Evolutionary conservation across 148 eudicot genomes (phyloP).

Genomic region (Silene latifolia): DNA sequence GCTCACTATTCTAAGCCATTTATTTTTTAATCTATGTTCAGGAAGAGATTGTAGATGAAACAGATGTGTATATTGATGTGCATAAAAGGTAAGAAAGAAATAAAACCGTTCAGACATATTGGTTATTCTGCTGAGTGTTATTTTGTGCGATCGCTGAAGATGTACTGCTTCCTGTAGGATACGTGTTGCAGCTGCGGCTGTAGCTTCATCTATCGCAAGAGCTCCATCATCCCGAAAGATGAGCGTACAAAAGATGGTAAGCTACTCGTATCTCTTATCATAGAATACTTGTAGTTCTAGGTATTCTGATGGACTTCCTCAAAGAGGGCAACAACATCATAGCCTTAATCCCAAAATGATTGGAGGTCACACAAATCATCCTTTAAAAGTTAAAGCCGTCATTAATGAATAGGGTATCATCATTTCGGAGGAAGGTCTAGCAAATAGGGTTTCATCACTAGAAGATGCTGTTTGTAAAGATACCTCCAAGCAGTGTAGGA

Average conservation of each 20-base stretch:
- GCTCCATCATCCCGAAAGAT: conserved; percentile 61
- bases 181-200: conserved; percentile 80
- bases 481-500: background rate
- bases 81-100: conserved; percentile 60
- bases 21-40: conserved; percentile 30
- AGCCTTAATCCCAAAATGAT: background rate
- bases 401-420: no score
- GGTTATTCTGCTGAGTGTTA: background rate
- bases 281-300: background rate
- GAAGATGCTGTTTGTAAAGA: background rate
- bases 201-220: conserved; percentile 64
- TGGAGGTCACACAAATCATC: background rate
- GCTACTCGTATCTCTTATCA: conserved; percentile 3
- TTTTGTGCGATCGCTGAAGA: conserved; percentile 1
- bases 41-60: conserved; percentile 93
- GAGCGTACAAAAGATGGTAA: conserved; percentile 39
- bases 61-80: conserved; percentile 78
- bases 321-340: background rate
- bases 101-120: background rate
- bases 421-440: background rate
- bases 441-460: background rate
- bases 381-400: no score
- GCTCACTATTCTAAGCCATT: conserved; percentile 10
- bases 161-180: conserved; percentile 42
- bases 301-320: background rate